These are phyloP conservation scores for Auricularia sp. DNA, from an alignment of 768 basidiomycete genomes.

Conservation along the genomic window DNA sequence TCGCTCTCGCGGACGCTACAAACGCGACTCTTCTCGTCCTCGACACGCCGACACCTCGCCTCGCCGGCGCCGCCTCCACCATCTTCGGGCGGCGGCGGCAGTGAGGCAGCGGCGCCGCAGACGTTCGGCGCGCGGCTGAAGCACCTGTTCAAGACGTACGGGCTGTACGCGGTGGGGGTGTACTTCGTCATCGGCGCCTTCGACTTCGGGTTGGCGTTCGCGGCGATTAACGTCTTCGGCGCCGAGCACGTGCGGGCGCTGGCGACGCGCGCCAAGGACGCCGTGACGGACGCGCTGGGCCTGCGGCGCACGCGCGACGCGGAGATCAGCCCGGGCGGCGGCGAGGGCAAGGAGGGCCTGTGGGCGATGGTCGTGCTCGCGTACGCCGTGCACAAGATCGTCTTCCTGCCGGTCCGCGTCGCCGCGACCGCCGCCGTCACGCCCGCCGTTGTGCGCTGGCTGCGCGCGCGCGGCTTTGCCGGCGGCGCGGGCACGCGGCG, in stretches of 20 bases:
- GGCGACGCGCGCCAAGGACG: constrained; percentile 32
- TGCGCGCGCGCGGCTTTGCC: constrained; percentile 73
- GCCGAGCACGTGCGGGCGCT: constrained; percentile 77
- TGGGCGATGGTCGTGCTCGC: constrained; percentile 91
- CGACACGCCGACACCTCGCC: background rate
- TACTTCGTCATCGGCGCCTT: constrained; percentile 64
- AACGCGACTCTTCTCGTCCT: background rate
- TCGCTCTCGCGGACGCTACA: background rate
- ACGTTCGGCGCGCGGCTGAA: constrained; percentile 60
- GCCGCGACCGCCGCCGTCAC: constrained; percentile 83
- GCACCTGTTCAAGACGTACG: constrained; percentile 82
- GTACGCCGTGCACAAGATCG: constrained; percentile 91
- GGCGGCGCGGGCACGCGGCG: constrained; percentile 59
- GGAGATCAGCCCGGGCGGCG: constrained; percentile 32
- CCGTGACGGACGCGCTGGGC: constrained; percentile 33
- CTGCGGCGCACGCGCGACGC: constrained; percentile 47
- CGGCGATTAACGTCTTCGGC: constrained; percentile 76
- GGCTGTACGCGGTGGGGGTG: constrained; percentile 91
- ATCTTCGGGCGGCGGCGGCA: background rate
- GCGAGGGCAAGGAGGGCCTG: constrained; percentile 47
- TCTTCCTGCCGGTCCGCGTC: constrained; percentile 80
- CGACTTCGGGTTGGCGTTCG: constrained; percentile 81
- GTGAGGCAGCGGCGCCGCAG: background rate
- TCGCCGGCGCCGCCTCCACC: background rate
- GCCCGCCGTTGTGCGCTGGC: constrained; percentile 77